Evolutionary conservation across 1,284 basidiomycete species (phyloP), one percentile per base, ranked within the genome.

Genomic region (Omphalotus olearius): DNA sequence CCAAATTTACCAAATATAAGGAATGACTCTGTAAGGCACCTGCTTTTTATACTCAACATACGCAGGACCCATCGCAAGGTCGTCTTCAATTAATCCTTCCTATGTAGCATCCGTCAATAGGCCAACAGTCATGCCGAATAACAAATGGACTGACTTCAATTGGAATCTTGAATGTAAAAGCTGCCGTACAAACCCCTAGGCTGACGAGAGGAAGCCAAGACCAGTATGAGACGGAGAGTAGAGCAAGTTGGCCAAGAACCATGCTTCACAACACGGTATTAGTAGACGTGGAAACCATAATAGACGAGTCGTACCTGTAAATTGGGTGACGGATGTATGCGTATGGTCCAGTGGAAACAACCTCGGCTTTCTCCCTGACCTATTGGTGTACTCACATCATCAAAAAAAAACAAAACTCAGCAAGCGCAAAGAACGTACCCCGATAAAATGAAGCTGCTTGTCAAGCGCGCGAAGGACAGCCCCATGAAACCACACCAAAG

Each of bases 31-130:
- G 6, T 59, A 57, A 1, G 60, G 60, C 2, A 65, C 63, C 36
- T 50, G 60, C 49, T 64, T 58, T 60, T 69, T 69, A 51, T 72
- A 70, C 30, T 62, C 60, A 16, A 42, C 44, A 47, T 72, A 72
- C n/a, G 64, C 67, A 20, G 45, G 45, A 39, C 64, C 64, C 35
- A 59, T 59, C 17, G 54, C 56, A 3, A 60, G 56, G 42, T 67
- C 65, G 35, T 66, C 56, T 44, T 62, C 62, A 2, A 67, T 64
- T 1, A 64, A 52, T 39, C 57, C 58, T 43, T 69, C 68, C 67
- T 67, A 16, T 14, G 36, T 25, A 18, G 33, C 30, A 17, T 26
- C 3, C 3, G 17, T n/a, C 25, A 52, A 17, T 17, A 36, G 36
- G 45, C 16, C 9, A 25, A 2, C 23, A 23, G 11, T 6, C 11